Evolutionary conservation across 108 stramenopile genomes (phyloP).

Genomic region (Schizochytrium sp.): DNA sequence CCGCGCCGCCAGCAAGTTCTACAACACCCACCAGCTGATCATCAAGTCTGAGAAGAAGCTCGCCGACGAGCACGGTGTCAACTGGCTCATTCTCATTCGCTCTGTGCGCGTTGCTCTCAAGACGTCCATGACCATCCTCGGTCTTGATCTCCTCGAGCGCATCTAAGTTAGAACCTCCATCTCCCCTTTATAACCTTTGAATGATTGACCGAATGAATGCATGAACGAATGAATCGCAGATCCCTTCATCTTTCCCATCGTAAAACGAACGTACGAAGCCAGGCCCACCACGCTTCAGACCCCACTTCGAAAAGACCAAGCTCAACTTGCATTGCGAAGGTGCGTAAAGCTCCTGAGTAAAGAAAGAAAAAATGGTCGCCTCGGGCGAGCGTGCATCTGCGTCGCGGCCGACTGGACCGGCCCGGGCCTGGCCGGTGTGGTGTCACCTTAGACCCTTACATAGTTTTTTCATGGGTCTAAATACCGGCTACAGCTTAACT

Average conservation of each 20-base stretch:
- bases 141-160: conserved; percentile 76
- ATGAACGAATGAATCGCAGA: background rate
- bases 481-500: no score
- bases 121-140: conserved; percentile 69
- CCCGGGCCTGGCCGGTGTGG: no score
- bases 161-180: conserved; percentile 41
- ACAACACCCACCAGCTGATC: conserved; percentile 84
- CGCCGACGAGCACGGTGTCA: conserved; percentile 24
- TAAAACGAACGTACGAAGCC: no score
- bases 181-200: background rate
- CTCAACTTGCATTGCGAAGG: no score
- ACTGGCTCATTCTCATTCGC: conserved; percentile 80
- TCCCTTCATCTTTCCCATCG: background rate
- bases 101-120: conserved; percentile 78
- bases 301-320: no score
- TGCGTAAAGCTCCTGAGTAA: no score
- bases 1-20: conserved; percentile 82
- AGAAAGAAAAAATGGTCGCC: no score
- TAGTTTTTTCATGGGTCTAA: no score
- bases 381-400: no score
- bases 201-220: background rate
- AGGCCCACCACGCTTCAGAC: no score
- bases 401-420: no score
- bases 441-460: no score
- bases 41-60: conserved; percentile 69